Evolutionary conservation across 23 red algal species (phyloP).

Genomic region (Gracilariopsis chorda): DNA sequence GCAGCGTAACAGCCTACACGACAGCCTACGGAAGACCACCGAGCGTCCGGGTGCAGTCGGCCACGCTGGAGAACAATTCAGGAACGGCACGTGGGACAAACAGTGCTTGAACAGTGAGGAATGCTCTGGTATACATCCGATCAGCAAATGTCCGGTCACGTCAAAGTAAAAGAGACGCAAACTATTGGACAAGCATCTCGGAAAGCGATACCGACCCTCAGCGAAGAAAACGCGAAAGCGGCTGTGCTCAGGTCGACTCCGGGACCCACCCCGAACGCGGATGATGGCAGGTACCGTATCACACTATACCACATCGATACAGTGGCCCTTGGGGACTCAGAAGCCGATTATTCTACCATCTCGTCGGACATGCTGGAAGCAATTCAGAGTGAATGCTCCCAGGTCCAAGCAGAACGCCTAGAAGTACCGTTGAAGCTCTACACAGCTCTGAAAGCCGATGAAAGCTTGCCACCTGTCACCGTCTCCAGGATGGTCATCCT

Average conservation of each 20-base stretch:
- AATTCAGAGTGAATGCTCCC: too few species aligned
- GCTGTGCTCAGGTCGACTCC: neutral
- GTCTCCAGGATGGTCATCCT: neutral
- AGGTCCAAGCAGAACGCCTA: neutral
- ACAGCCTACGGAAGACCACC: neutral
- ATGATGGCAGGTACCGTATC: neutral
- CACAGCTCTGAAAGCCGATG: neutral
- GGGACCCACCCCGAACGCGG: neutral
- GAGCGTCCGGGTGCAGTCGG: neutral
- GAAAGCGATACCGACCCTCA: neutral
- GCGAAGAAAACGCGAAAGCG: neutral
- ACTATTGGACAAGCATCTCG: neutral
- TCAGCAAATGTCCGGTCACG: neutral
- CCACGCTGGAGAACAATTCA: neutral
- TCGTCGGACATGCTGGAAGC: too few species aligned
- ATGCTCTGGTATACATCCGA: neutral
- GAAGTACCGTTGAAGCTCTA: neutral
- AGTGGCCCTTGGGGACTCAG: neutral
- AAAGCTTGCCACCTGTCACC: neutral
- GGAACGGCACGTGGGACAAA: neutral
- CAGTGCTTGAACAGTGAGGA: neutral
- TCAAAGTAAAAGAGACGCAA: neutral
- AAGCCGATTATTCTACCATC: too few species aligned
- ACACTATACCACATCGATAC: neutral
- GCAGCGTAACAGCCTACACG: too few species aligned